Percentiles rank a stretch among this genome's conserved stretches.
These are phyloP conservation scores for Boletus eberwhitei DNA, from an alignment of 768 basidiomycete genomes.

Conservation along the genomic window DNA sequence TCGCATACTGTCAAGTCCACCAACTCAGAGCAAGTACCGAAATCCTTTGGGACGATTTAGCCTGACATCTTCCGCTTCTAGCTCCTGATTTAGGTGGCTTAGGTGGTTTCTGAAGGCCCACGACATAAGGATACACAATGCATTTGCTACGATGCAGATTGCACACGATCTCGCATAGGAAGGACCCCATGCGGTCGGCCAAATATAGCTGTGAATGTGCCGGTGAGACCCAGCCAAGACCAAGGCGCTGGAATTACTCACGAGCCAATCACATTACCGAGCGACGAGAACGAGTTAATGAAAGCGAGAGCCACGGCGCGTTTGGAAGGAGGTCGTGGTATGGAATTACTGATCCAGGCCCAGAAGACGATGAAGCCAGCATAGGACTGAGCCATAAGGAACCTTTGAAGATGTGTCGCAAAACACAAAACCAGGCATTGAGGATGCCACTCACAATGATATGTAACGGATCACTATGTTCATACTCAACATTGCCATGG, in stretches of 20 bases:
- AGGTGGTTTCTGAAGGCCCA: constrained; percentile 49
- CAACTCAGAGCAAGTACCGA: constrained; percentile 44
- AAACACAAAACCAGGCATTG: not conserved
- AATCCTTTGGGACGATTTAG: constrained; percentile 36
- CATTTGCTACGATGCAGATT: constrained; percentile 64
- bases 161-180: constrained; percentile 67
- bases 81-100: constrained; percentile 36
- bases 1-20: not conserved
- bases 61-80: constrained; percentile 39
- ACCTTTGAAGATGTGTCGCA: constrained; percentile 39
- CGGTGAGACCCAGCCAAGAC: not conserved
- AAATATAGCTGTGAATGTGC: constrained; percentile 48
- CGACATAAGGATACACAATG: constrained; percentile 48
- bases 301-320: constrained; percentile 83
- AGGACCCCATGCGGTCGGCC: constrained; percentile 69
- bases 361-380: constrained; percentile 66
- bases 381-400: constrained; percentile 75
- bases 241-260: constrained; percentile 38
- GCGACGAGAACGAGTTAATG: constrained; percentile 76
- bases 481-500: constrained; percentile 62
- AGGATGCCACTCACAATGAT: constrained; percentile 45
- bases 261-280: constrained; percentile 83
- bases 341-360: constrained; percentile 51
- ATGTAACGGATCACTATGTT: constrained; percentile 61
- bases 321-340: constrained; percentile 83